A percentile compares a stretch with the other conserved stretches of the same genome.
Evolutionary conservation across 306 rosid species (phyloP).

Genomic region (Cicer arietinum): DNA sequence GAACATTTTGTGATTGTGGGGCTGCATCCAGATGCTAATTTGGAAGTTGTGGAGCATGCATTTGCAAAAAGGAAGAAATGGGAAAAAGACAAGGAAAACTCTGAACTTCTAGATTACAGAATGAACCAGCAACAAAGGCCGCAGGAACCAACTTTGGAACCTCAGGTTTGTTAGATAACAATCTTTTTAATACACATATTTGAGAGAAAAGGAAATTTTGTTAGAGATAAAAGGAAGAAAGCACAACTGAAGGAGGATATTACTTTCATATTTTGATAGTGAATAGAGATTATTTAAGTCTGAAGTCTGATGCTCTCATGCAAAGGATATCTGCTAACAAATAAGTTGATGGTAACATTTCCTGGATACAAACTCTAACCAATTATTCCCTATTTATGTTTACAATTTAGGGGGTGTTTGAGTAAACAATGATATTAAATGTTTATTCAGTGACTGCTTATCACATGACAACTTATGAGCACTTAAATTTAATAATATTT

Average conservation of each 20-base stretch:
- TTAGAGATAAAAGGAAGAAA: constrained; percentile 30
- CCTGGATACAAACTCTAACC: background rate
- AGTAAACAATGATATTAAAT: background rate
- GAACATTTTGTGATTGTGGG: constrained; percentile 93
- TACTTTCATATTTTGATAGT: constrained; percentile 33
- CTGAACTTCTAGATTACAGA: constrained; percentile 55
- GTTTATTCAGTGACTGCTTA: background rate
- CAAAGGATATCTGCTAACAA: constrained; percentile 17
- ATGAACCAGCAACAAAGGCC: constrained; percentile 59
- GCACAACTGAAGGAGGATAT: constrained; percentile 7
- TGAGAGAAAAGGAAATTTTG: constrained; percentile 12
- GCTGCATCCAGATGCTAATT: constrained; percentile 86
- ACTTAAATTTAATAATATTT: background rate
- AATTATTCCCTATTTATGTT: constrained; percentile 24
- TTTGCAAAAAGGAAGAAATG: constrained; percentile 77
- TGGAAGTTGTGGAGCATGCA: constrained; percentile 69
- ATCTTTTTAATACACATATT: constrained; percentile 26
- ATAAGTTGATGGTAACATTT: constrained; percentile 29
- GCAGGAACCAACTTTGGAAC: constrained; percentile 68
- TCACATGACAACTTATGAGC: background rate
- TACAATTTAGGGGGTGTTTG: constrained; percentile 5
- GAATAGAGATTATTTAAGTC: constrained; percentile 22
- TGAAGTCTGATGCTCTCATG: constrained; percentile 17
- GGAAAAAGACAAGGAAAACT: constrained; percentile 62
- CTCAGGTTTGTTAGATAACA: constrained; percentile 73